Conservation (phyloP, 805 yeast species). For the Pichia heedii region DNA sequence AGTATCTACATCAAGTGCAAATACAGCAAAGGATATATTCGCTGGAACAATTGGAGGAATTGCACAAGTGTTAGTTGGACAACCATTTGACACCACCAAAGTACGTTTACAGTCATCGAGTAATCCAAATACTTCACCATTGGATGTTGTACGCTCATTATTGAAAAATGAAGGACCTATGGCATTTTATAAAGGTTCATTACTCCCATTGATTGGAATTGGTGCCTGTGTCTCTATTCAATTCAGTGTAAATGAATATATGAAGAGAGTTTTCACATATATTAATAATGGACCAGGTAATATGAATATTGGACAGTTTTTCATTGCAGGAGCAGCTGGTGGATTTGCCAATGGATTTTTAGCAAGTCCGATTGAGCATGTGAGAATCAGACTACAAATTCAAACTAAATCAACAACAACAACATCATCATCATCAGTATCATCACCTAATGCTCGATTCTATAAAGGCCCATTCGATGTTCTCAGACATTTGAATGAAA, state of each 20-base stretch:
- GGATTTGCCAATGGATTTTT: slow-evolving; percentile 84
- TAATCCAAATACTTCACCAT: slow-evolving; percentile 54
- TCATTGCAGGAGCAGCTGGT: slow-evolving; percentile 80
- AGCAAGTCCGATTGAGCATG: slow-evolving; percentile 92
- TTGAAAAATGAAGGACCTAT: slow-evolving; percentile 70
- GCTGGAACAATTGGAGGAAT: slow-evolving; percentile 96
- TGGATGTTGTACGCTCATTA: slow-evolving; percentile 67
- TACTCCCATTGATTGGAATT: slow-evolving; percentile 91
- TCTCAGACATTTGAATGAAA: slow-evolving; percentile 43
- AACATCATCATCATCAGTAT: no score
- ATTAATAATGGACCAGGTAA: slow-evolving; percentile 33
- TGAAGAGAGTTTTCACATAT: slow-evolving; percentile 68
- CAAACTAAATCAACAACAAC: slow-evolving; percentile 43
- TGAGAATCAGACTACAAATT: slow-evolving; percentile 89
- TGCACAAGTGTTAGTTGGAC: slow-evolving; percentile 92
- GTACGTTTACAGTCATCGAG: slow-evolving; percentile 84
- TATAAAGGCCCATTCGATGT: slow-evolving; percentile 72
- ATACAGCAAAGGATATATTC: slow-evolving; percentile 66
- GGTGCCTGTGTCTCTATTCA: slow-evolving; percentile 97
- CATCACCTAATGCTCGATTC: slow-evolving; percentile 4
- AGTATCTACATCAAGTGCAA: slow-evolving; percentile 19
- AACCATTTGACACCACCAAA: slow-evolving; percentile 92
- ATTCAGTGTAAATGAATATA: slow-evolving; percentile 87
- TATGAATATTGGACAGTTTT: slow-evolving; percentile 57
- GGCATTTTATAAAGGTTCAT: slow-evolving; percentile 89